Conservation (phyloP, 768 basidiomycete genomes). For the Lentinula raphanica region DNA sequence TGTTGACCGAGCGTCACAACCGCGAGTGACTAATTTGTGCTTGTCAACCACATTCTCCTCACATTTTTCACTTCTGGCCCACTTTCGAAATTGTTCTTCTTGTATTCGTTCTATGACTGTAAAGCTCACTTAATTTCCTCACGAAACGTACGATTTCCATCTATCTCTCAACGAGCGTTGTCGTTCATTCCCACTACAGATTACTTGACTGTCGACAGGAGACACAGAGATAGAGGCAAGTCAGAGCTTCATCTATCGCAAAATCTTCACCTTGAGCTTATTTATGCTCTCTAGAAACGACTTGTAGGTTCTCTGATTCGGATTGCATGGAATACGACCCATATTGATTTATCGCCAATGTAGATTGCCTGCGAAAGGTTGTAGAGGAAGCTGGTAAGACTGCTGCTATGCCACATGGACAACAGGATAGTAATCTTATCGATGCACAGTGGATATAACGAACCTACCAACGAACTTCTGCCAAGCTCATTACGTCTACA, state of each 20-base stretch:
- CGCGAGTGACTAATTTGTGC: background rate
- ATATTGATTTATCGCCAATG: background rate
- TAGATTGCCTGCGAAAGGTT: conserved; percentile 1
- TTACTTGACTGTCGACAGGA: conserved; percentile 1
- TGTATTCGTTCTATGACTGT: conserved; percentile 6
- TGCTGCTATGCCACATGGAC: background rate
- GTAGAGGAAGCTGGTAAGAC: background rate
- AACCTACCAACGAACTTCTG: background rate
- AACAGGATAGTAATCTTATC: conserved; percentile 1
- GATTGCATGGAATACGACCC: background rate
- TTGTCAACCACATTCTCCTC: conserved; percentile 1
- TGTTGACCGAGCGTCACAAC: background rate
- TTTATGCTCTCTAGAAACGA: background rate
- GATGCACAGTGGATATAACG: background rate
- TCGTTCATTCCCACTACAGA: background rate
- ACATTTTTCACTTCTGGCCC: background rate
- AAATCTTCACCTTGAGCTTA: background rate
- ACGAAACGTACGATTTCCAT: background rate
- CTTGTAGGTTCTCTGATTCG: background rate
- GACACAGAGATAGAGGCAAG: background rate
- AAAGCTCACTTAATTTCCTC: conserved; percentile 3
- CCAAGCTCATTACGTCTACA: conserved; percentile 8
- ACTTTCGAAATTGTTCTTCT: conserved; percentile 1
- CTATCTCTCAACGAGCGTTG: background rate
- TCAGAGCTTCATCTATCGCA: background rate